phyloP scores from a whole-genome alignment of 345 rosid genomes.

The Linum usitatissimum region DNA sequence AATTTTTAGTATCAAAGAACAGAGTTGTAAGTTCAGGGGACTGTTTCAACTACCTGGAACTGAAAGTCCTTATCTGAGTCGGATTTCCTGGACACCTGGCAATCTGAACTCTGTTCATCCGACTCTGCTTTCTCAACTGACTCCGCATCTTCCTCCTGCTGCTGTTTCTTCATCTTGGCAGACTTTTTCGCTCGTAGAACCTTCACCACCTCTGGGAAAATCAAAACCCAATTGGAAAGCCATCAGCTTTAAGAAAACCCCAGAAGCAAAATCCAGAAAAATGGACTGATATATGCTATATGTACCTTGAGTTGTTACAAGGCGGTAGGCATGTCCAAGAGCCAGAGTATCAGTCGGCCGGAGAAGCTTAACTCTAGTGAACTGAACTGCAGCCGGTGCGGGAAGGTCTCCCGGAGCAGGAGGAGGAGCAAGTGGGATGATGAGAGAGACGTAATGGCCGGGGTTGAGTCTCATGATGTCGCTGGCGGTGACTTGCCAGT shows the following conservation, averaged over 20 bases:
- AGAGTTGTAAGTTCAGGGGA: not conserved
- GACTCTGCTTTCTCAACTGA: conserved; percentile 28
- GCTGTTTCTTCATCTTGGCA: conserved; percentile 58
- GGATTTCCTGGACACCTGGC: conserved; percentile 20
- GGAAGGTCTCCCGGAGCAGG: conserved; percentile 19
- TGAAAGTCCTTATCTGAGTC: conserved; percentile 11
- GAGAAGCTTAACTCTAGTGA: conserved; percentile 89
- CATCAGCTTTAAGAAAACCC: not conserved
- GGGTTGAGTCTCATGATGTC: conserved; percentile 81
- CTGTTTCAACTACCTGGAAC: conserved; percentile 16
- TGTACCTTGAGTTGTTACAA: conserved; percentile 84
- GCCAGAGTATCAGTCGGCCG: conserved; percentile 67
- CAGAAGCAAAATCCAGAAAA: not conserved
- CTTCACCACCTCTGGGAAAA: conserved; percentile 61
- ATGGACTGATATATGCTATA: not conserved
- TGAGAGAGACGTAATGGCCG: conserved; percentile 87
- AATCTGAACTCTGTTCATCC: conserved; percentile 20
- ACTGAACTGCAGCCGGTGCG: conserved; percentile 28
- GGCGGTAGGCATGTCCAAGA: conserved; percentile 92
- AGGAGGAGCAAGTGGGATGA: conserved; percentile 50
- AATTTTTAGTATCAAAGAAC: not conserved
- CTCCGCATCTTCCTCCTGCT: conserved; percentile 15
- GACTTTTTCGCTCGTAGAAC: conserved; percentile 69
- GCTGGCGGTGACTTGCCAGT: conserved; percentile 53
- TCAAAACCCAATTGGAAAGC: not conserved